phyloP scores from a whole-genome alignment of 805 yeast genomes.

The Teunomyces tritomae region DNA sequence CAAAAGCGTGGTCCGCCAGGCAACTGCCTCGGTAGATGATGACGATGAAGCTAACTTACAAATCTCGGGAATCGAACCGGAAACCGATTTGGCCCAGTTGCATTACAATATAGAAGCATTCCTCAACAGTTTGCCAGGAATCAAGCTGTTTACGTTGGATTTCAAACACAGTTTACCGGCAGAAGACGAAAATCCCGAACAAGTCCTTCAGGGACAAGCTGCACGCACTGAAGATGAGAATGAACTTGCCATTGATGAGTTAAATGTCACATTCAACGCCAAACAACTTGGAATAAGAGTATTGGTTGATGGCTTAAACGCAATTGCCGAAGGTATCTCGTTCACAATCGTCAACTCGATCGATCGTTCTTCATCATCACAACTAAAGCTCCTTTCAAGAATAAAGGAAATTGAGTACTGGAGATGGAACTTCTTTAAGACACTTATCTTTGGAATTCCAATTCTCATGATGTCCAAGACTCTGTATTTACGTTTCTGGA shows the following conservation, averaged over 20 bases:
- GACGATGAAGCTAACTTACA: slow-evolving; percentile 30
- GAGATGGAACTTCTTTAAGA: slow-evolving; percentile 52
- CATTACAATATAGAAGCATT: slow-evolving; percentile 42
- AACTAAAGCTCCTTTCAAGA: slow-evolving; percentile 65
- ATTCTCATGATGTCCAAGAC: slow-evolving; percentile 52
- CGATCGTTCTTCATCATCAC: slow-evolving; percentile 58
- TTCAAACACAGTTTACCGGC: slow-evolving; percentile 12
- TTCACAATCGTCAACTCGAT: slow-evolving; percentile 47
- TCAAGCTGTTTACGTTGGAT: slow-evolving; percentile 22
- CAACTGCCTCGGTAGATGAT: slow-evolving; percentile 8
- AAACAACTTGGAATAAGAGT: slow-evolving; percentile 58
- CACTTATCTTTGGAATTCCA: slow-evolving; percentile 62
- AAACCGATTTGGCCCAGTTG: slow-evolving; percentile 25
- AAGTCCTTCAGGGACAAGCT: slow-evolving; percentile 11
- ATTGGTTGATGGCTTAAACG: slow-evolving; percentile 45
- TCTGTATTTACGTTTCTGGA: slow-evolving; percentile 34
- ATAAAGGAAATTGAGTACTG: slow-evolving; percentile 72
- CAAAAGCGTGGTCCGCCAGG: background rate
- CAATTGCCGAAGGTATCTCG: slow-evolving; percentile 52
- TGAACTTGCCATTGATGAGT: slow-evolving; percentile 28
- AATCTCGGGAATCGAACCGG: slow-evolving; percentile 30
- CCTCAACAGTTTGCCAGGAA: slow-evolving; percentile 30
- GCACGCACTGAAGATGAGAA: slow-evolving; percentile 14
- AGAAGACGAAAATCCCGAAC: slow-evolving; percentile 14
- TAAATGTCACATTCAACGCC: slow-evolving; percentile 50